These are phyloP conservation scores for Chrysoporthe cubensis DNA, from an alignment of 2,329 filamentous ascomycete genomes.

Conservation along the genomic window DNA sequence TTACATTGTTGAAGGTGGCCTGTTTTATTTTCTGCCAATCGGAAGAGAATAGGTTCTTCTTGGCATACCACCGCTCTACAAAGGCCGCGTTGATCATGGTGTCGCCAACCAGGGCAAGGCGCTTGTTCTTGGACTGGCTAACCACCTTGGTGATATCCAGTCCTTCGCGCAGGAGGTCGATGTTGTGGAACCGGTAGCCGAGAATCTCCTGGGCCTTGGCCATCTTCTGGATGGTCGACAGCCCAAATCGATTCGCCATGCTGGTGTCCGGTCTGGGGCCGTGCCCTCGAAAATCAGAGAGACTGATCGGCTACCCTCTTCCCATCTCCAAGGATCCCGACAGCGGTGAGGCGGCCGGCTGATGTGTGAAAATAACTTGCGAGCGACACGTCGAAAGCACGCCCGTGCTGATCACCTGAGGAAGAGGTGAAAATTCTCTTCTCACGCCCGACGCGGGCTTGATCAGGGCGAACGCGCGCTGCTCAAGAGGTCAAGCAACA, in stretches of 20 bases:
- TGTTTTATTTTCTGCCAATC: not conserved
- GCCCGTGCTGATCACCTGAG: not conserved
- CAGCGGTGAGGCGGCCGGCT: not conserved
- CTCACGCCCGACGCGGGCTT: not conserved
- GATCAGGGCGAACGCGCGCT: not conserved
- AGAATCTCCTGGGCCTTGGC: slow-evolving; percentile 22
- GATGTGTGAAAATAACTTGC: not conserved
- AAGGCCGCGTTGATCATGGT: not conserved
- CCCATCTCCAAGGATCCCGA: not conserved
- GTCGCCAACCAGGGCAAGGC: slow-evolving; percentile 24
- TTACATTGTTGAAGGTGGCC: not conserved
- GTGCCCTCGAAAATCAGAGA: not conserved
- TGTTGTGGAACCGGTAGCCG: slow-evolving; percentile 34
- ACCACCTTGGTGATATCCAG: slow-evolving; percentile 29
- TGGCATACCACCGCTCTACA: slow-evolving; percentile 12
- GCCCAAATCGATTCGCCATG: slow-evolving; percentile 8
- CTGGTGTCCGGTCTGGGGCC: not conserved
- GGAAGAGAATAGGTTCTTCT: not conserved
- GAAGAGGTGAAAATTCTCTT: not conserved
- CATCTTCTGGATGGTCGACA: slow-evolving; percentile 17
- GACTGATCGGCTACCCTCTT: not conserved
- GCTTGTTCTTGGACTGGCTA: slow-evolving; percentile 2
- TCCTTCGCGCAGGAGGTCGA: slow-evolving; percentile 36
- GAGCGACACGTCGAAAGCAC: not conserved
- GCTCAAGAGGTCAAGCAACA: not conserved